phyloP scores from a whole-genome alignment of 805 yeast species.

The Ogataea thermomethanolica region DNA sequence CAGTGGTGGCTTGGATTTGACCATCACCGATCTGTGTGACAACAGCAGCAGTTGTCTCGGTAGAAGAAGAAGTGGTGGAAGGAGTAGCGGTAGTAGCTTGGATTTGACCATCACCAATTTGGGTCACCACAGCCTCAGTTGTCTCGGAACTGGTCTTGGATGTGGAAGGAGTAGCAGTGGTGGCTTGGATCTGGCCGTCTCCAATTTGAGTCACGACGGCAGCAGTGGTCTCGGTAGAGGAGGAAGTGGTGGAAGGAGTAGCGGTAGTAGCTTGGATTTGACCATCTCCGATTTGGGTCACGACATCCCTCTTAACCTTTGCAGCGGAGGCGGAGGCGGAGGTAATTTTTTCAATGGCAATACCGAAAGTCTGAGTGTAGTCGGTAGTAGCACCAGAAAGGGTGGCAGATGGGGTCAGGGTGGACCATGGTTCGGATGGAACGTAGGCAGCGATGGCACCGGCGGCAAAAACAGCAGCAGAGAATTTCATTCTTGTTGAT shows the following conservation, averaged over 20 bases:
- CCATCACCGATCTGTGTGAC: constrained; percentile 44
- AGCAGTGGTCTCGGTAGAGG: constrained; percentile 30
- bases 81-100: constrained; percentile 41
- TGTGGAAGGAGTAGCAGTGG: constrained; percentile 7
- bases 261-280: constrained; percentile 23
- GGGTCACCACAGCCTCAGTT: constrained; percentile 34
- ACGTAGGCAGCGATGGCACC: constrained; percentile 57
- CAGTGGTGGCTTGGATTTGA: constrained; percentile 21
- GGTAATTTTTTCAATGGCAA: constrained; percentile 55
- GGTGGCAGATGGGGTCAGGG: constrained; percentile 61
- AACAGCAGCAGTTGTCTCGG: constrained; percentile 11
- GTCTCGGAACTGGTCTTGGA: constrained; percentile 9
- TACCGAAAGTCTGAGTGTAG: constrained; percentile 59
- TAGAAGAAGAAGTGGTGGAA: constrained; percentile 32
- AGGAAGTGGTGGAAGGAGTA: constrained; percentile 3
- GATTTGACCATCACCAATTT: constrained; percentile 10
- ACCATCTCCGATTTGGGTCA: constrained; percentile 28
- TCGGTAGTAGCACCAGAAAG: constrained; percentile 55
- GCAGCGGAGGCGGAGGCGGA: constrained; percentile 35
- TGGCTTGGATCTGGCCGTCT: constrained; percentile 30
- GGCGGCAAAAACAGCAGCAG: constrained; percentile 36
- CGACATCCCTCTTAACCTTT: constrained; percentile 30
- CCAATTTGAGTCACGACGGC: constrained; percentile 25
- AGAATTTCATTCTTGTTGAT: constrained; percentile 27
- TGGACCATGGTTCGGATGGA: constrained; percentile 67